Evolutionary conservation across 2,329 filamentous ascomycete species (phyloP), one percentile per base, ranked within the genome.

Genomic region (Catunica adiposa): DNA sequence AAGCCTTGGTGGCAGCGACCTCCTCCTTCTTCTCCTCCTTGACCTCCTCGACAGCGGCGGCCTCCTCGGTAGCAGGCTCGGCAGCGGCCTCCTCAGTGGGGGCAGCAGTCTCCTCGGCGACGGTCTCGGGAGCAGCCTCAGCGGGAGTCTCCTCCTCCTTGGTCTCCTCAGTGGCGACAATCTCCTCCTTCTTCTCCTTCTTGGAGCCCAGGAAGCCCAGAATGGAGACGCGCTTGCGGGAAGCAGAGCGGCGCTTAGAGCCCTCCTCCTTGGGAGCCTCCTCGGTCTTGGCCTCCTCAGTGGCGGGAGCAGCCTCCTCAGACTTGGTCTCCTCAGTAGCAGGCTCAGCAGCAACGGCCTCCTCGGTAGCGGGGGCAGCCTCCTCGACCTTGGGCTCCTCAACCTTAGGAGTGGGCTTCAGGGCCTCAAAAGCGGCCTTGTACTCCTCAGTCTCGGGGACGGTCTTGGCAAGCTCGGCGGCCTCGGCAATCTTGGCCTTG

Each of bases 361-460:
- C 63, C 23, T 59, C 62, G 29, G 63, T 63, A 34, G 29, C 29
- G n/a, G n/a, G n/a, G n/a, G n/a, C n/a, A n/a, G 67, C 64, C 62
- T 67, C 66, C 62, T 70, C 69, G 34, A 62, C 67, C 57, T 64
- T 65, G 51, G 69, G 64, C 67, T 76, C 72, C 64, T 70, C 68
- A 54, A 63, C 64, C 25, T 65, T 63, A 54, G 66, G 64, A 61
- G 68, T 65, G 38, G 75, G 76, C 70, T 79, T 79, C 62, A 79
- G 71, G 66, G 82, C 83, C 73, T 89, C 84, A 20, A 92, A 71
- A 61, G 86, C 82, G 64, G 79, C 76, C 82, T 95, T 96, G 83
- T 95, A 98, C 59, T 80, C 79, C 70, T 95, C 89, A 64, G 82
- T 83, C 70, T 83, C 81, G 61, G 79, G 78, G 63, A 96, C 78